phyloP scores from a whole-genome alignment of 1,139 yeast species.

The Spencermartinsiella ligniputridi region DNA sequence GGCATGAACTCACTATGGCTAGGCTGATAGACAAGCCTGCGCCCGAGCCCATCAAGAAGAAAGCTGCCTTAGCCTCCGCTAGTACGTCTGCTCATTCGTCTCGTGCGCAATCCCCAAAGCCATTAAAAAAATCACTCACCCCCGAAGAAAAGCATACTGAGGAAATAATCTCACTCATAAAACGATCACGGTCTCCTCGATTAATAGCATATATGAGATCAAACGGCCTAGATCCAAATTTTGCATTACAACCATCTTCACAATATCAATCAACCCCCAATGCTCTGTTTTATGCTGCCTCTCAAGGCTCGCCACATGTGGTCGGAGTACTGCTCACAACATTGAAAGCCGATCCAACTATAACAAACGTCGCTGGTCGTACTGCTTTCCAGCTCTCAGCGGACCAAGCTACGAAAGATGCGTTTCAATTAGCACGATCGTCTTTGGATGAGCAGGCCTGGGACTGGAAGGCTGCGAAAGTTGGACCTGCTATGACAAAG shows the following conservation, averaged over 20 bases:
- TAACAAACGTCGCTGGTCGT: constrained; percentile 49
- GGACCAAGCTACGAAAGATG: constrained; percentile 42
- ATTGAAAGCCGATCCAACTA: constrained; percentile 67
- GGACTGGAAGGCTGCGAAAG: constrained; percentile 67
- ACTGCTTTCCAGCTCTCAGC: constrained; percentile 59
- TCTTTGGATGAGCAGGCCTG: constrained; percentile 51
- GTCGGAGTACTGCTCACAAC: constrained; percentile 59
- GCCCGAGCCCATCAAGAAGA: constrained; percentile 34
- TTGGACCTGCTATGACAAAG: constrained; percentile 60
- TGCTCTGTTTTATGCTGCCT: constrained; percentile 71
- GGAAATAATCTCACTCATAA: constrained; percentile 57
- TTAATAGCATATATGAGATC: constrained; percentile 58
- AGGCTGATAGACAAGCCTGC: constrained; percentile 54
- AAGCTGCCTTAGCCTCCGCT: constrained; percentile 18
- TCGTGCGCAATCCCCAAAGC: constrained; percentile 19
- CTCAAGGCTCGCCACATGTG: constrained; percentile 63
- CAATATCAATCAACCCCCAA: constrained; percentile 63
- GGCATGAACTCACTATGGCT: constrained; percentile 72
- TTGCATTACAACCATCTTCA: constrained; percentile 49
- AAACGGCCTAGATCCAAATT: constrained; percentile 49
- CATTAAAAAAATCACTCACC: constrained; percentile 21
- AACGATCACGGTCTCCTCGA: constrained; percentile 76
- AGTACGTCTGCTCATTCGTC: constrained; percentile 8
- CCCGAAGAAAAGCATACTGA: constrained; percentile 46
- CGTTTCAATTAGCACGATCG: constrained; percentile 66